Evolutionary conservation across 257 asterid genomes (phyloP), one percentile per base, ranked within the genome.

Genomic region (Solanum pennellii): DNA sequence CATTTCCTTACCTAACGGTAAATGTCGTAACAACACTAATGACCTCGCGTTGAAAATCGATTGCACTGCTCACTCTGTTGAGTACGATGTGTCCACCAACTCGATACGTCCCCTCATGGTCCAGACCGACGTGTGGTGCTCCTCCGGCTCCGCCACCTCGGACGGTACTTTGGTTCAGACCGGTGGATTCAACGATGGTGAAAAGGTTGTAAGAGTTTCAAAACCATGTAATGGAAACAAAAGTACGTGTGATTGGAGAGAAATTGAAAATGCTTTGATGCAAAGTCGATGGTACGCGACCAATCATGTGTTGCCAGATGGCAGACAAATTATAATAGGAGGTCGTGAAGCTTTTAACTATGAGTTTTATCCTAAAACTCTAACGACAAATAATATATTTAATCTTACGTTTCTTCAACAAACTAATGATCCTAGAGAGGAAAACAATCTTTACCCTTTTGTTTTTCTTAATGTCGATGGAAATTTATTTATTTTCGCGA

Each of bases 141-240:
- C 98, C 10, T 94, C 98, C 0, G 98, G 98, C 21, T 93, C 95
- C 0, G 94, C 93, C 23, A 90, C 89, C 2, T 89, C 93, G 0
- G 89, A 96, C 45, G 98, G 98, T 39, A 89, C 95, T 1, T 90
- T 96, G 1, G 88, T 96, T 31, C 98, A 94, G 15, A 94, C 98
- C 0, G 98, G 98, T 3, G 98, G 98, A 2, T 95, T 68, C 92
- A 94, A 93, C 52, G 97, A 94, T n/a, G 98, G 97, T 9, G 97
- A 93, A 69, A 93, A 84, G 3, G 89, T 74, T 0, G 90, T 89
- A 5, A 77, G 95, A 44, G 31, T 85, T 2, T 90, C 37, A 68
- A 82, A 37, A 39, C 92, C 95, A 0, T 93, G 93, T 66, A n/a
- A 3, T 5, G 85, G 90, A 80, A 42, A 7, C 6, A 83, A 62